Conservation (phyloP, 108 stramenopile species). For the Asterionellopsis glacialis region DNA sequence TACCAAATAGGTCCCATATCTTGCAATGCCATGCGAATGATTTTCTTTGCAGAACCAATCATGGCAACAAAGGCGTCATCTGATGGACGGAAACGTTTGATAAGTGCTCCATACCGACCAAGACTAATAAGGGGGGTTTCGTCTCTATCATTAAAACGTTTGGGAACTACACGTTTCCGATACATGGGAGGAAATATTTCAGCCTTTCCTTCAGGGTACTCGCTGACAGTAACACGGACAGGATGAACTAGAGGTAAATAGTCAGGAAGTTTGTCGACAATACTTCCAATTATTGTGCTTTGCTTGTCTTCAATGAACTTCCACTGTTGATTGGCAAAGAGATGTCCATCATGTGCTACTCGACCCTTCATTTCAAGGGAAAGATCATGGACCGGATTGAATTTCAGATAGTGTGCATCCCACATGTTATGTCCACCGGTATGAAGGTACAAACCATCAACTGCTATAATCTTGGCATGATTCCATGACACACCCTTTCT, state of each 20-base stretch:
- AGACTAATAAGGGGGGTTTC: slow-evolving; percentile 26
- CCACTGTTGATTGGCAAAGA: slow-evolving; percentile 48
- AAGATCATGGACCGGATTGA: slow-evolving; percentile 46
- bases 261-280: slow-evolving; percentile 31
- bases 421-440: slow-evolving; percentile 46
- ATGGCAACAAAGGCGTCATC: slow-evolving; percentile 49
- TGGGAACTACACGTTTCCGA: slow-evolving; percentile 1
- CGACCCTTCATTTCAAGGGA: slow-evolving; percentile 35
- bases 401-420: slow-evolving; percentile 38
- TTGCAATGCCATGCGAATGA: slow-evolving; percentile 35
- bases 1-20: slow-evolving; percentile 35
- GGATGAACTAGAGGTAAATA: slow-evolving; percentile 11
- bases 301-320: slow-evolving; percentile 31
- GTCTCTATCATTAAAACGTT: slow-evolving; percentile 1
- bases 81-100: slow-evolving; percentile 25
- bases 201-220: slow-evolving; percentile 22
- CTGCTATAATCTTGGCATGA: slow-evolving; percentile 47
- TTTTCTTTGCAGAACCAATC: slow-evolving; percentile 30
- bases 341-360: slow-evolving; percentile 40
- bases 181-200: slow-evolving; percentile 28
- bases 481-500: slow-evolving; percentile 36
- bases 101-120: slow-evolving; percentile 33
- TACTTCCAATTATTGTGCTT: slow-evolving; percentile 13
- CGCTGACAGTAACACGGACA: slow-evolving; percentile 39
- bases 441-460: slow-evolving; percentile 40